phyloP scores from a whole-genome alignment of 2,329 filamentous ascomycete species.

The Meredithiella fracta region DNA sequence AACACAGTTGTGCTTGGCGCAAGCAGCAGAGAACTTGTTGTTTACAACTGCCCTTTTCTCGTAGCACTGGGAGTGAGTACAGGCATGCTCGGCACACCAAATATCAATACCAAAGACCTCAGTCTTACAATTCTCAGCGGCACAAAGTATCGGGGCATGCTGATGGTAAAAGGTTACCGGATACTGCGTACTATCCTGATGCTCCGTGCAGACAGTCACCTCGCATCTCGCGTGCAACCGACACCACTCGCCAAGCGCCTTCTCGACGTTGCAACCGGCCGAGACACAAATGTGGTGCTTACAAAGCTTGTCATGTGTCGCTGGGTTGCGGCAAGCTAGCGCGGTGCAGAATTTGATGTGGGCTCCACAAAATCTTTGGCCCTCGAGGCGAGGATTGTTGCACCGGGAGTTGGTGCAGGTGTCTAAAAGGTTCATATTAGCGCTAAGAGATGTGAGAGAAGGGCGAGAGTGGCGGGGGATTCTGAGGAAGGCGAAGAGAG shows the following conservation, averaged over 20 bases:
- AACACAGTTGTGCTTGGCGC: conserved; percentile 5
- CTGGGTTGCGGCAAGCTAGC: conserved; percentile 12
- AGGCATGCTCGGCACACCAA: conserved; percentile 1
- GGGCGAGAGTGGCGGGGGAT: not conserved
- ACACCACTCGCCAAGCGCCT: conserved; percentile 16
- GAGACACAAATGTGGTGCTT: conserved; percentile 14
- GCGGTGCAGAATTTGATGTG: conserved; percentile 16
- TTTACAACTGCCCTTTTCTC: conserved; percentile 5
- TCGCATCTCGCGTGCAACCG: conserved; percentile 14
- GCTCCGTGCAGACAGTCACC: conserved; percentile 12
- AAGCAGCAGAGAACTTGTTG: not conserved
- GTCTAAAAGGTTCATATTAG: conserved; percentile 10
- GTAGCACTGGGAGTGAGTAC: not conserved
- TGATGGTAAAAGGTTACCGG: not conserved
- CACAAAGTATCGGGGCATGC: conserved; percentile 3
- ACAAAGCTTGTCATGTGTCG: conserved; percentile 14
- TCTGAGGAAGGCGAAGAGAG: not conserved
- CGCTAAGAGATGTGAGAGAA: too few relatives aligned
- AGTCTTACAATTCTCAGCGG: not conserved
- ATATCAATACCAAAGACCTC: not conserved
- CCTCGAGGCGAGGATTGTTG: conserved; percentile 12
- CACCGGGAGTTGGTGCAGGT: conserved; percentile 15
- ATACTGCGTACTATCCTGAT: not conserved
- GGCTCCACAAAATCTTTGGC: conserved; percentile 11
- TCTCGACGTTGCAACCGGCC: conserved; percentile 14